Base-by-base conservation (phyloP, 2,329 filamentous ascomycete genomes). In the Exophiala dermatitidis region DNA sequence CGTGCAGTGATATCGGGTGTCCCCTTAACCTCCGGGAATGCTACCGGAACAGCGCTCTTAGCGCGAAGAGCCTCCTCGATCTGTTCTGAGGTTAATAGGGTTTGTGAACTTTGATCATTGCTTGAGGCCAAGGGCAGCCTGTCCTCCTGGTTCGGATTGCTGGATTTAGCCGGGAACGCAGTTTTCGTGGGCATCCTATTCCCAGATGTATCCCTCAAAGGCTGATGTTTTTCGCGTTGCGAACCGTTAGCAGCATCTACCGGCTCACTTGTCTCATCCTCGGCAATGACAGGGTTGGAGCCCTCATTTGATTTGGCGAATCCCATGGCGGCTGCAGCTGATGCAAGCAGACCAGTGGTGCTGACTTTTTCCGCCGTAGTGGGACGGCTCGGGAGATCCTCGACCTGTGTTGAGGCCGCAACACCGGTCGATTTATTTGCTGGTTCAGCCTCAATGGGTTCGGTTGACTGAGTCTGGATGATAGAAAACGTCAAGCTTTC, bases 41-140 rank as follows among this genome's bases (percentile, higher is more conserved):
- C 54, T 5, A 68, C 66, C 9, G 66, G 65, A 32, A 63, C 53
- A 50, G 41, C 49, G 29, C 41, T 78, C 49, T 43, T 57, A 8
- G 48, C 42, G 30, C 55, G 54, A 52, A 94, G 71, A 64, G 95
- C 77, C 51, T 82, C 79, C 61, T 95, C 90, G 59, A 95, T 88
- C 52, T 86, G 83, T 46, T 86, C 81, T 0, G 87, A 81, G n/a
- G 89, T 94, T 31, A 96, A 75, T 37, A 85, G 77, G 28, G 90
- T 96, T 71, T 96, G 91, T 9, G 86, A 85, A 49, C 84, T 81
- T 60, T 86, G 84, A 63, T 95, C 88, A 19, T 76, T 72, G 56
- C 77, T 85, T 50, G 48, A 72, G 68, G 38, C 72, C 57, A 26
- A 66, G 67, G 62, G 55, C 40, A n/a, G 42, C 33, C 45, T 54